Conservation (phyloP, 1,139 yeast genomes). For the Yamadazyma blattariae region DNA sequence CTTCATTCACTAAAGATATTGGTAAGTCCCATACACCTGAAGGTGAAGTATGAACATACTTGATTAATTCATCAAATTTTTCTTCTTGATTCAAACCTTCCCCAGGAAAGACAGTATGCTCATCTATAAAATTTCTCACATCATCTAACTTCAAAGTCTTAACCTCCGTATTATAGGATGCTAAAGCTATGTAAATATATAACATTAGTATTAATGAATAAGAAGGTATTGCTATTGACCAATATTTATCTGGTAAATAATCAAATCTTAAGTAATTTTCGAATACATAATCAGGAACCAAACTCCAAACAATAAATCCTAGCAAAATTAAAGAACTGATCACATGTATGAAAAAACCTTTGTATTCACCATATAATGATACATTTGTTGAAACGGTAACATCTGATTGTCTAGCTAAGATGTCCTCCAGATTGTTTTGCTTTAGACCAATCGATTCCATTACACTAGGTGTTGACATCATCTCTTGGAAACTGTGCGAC, state of each 20-base stretch:
- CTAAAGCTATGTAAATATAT: slow-evolving; percentile 67
- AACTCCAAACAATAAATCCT: slow-evolving; percentile 67
- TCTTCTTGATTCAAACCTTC: slow-evolving; percentile 7
- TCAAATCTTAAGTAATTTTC: slow-evolving; percentile 50
- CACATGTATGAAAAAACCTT: slow-evolving; percentile 77
- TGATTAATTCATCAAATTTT: slow-evolving; percentile 17
- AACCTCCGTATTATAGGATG: slow-evolving; percentile 70
- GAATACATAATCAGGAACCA: slow-evolving; percentile 57
- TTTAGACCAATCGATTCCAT: not conserved
- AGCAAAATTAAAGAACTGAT: slow-evolving; percentile 50
- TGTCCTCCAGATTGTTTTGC: slow-evolving; percentile 31
- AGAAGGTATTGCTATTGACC: slow-evolving; percentile 79
- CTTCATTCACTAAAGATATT: slow-evolving; percentile 64
- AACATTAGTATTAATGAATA: slow-evolving; percentile 67
- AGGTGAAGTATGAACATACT: slow-evolving; percentile 52
- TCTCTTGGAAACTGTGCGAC: not conserved
- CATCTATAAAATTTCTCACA: slow-evolving; percentile 65
- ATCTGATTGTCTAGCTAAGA: slow-evolving; percentile 72
- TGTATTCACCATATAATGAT: slow-evolving; percentile 73
- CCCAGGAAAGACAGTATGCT: slow-evolving; percentile 52
- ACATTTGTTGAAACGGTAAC: slow-evolving; percentile 66
- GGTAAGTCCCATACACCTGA: slow-evolving; percentile 89
- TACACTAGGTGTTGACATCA: slow-evolving; percentile 1
- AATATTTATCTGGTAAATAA: slow-evolving; percentile 83
- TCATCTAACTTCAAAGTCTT: slow-evolving; percentile 60